Evolutionary conservation across 495 filamentous ascomycete genomes (phyloP), one percentile per base, ranked within the genome.

Genomic region (Penicillium daleae): DNA sequence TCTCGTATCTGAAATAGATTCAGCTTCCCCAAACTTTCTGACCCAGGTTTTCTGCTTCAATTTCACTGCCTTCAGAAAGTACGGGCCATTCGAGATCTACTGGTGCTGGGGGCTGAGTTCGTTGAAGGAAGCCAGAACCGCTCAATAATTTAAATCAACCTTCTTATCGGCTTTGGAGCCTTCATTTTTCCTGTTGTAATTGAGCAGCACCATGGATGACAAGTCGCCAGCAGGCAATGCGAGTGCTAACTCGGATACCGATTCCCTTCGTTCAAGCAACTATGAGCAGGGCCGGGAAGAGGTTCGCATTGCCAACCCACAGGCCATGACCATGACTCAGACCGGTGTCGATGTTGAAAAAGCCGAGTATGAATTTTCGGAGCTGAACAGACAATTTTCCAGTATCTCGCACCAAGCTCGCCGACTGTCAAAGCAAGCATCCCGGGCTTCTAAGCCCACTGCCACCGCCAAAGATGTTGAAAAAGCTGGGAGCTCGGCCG

Each of bases 361-460:
- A 35, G 92, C 92, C 12, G 87, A 93, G 71, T 83, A 86, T 35
- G 89, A 95, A 44, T 96, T 96, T 64, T 86, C 84, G 8, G 83
- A 92, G 62, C 80, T 96, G 21, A 90, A 85, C 67, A 82, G 85
- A 48, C 87, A 94, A 75, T 79, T 96, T 27, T 88, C 88, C 17
- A 83, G 78, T 13, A 74, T 90, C 33, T 92, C 89, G 13, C 84
- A 88, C 73, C 65, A 74, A 65, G 72, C 82, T 65, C 70, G 78
- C 63, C 69, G 79, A 56, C 35, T 82, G 56, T 76, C 77, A 19
- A 68, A 72, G 56, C 77, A 85, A 56, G 77, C 71, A 10, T 72
- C 72, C 7, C 65, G 73, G 31, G 59, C 63, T 1, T 80, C 84
- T 27, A 84, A 83, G 58, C 71, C 72, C 1, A 63, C 62, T 13